Conservation (phyloP, 2,329 filamentous ascomycete genomes). For the Dothiorella sarmentorum region DNA sequence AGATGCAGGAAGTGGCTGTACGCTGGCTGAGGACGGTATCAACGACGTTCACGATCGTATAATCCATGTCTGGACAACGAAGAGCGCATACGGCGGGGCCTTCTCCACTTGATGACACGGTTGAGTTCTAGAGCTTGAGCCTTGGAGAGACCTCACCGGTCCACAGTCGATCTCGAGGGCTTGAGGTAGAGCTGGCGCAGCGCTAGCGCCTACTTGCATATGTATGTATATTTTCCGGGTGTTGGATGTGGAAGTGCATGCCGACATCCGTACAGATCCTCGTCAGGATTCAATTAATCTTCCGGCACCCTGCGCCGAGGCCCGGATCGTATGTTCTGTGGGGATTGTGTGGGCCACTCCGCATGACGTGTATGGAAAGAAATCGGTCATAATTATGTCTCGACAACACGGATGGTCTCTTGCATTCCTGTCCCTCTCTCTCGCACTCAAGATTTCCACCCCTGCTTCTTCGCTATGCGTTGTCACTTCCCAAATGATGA, state of each 20-base stretch:
- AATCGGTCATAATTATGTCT: background rate
- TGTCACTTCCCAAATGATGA: too few species aligned
- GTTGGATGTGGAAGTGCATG: background rate
- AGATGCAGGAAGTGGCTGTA: too few species aligned
- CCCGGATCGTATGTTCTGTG: conserved; percentile 5
- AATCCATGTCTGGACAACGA: background rate
- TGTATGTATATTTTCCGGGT: background rate
- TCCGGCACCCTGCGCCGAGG: background rate
- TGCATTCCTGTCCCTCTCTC: background rate
- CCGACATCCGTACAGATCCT: background rate
- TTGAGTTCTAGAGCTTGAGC: conserved; percentile 1
- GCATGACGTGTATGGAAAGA: conserved; percentile 8
- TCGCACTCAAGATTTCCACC: background rate
- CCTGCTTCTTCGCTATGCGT: background rate
- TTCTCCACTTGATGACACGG: conserved; percentile 8
- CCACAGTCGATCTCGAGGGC: background rate
- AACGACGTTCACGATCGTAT: background rate
- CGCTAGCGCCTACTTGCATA: background rate
- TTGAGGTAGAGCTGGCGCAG: background rate
- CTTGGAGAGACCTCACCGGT: background rate
- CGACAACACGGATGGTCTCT: background rate
- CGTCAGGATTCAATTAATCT: conserved; percentile 1
- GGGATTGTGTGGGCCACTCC: conserved; percentile 1
- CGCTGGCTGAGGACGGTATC: background rate
- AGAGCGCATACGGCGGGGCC: background rate